Conservation (phyloP, 2,329 filamentous ascomycete genomes). For the Cladosporium sp. region DNA sequence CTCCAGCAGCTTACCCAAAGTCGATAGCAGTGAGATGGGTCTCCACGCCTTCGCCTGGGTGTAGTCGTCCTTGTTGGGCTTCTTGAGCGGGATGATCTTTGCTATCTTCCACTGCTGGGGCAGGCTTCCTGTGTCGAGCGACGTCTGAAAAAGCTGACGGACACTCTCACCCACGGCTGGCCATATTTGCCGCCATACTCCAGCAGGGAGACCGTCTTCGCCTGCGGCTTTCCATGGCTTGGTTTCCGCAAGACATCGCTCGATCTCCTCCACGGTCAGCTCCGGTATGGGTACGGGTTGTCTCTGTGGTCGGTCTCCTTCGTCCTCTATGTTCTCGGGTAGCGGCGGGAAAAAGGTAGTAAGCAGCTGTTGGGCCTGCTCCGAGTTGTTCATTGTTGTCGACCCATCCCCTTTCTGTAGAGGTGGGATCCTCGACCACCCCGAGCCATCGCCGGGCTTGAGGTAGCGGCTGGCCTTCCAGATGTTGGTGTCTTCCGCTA, state of each 20-base stretch:
- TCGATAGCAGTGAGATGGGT: no score
- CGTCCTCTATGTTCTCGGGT: background rate
- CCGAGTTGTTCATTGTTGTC: background rate
- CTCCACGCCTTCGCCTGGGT: constrained; percentile 24
- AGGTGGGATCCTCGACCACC: background rate
- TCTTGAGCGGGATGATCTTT: constrained; percentile 26
- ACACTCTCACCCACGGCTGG: constrained; percentile 22
- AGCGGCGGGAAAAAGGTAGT: background rate
- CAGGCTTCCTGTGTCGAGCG: constrained; percentile 20
- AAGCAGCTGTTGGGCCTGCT: background rate
- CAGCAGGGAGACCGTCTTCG: constrained; percentile 14
- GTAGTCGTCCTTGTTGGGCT: constrained; percentile 25
- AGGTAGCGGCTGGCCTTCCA: background rate
- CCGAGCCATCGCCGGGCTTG: background rate
- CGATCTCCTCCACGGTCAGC: background rate
- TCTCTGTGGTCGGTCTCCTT: background rate
- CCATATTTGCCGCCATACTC: constrained; percentile 24
- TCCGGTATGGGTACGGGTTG: background rate
- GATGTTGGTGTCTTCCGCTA: background rate
- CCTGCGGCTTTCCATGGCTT: constrained; percentile 16
- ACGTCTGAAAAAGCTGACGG: constrained; percentile 19
- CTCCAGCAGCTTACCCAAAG: no score
- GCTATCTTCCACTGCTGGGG: constrained; percentile 23
- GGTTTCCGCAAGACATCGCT: constrained; percentile 4
- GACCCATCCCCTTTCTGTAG: background rate